A percentile compares a stretch with the other conserved stretches of the same genome.
These are phyloP conservation scores for Austropuccinia psidii DNA, from an alignment of 1,284 basidiomycete species.

Conservation along the genomic window DNA sequence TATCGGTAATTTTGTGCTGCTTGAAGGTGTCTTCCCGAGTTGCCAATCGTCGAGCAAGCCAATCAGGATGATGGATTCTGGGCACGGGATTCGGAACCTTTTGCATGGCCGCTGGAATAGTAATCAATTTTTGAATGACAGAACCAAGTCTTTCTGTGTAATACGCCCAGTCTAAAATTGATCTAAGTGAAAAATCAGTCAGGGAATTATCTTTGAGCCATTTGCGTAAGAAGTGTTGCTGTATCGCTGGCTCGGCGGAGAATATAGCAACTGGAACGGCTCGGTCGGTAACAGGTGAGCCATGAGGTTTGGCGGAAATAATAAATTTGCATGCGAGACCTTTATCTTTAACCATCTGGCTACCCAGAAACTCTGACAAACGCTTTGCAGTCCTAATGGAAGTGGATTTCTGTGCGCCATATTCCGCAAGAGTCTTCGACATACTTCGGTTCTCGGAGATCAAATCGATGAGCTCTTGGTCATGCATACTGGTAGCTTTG, in stretches of 20 bases:
- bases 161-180: conserved; percentile 96
- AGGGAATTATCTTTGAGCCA: conserved; percentile 93
- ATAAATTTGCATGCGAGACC: conserved; percentile 98
- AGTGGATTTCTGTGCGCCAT: conserved; percentile 92
- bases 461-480: conserved; percentile 91
- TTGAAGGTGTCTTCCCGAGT: conserved; percentile 91
- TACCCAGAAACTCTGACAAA: conserved; percentile 91
- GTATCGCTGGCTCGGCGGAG: conserved; percentile 83
- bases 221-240: conserved; percentile 81
- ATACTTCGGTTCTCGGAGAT: conserved; percentile 99
- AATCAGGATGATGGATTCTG: conserved; percentile 91
- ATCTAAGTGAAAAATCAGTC: conserved; percentile 79
- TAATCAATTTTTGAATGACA: conserved; percentile 98
- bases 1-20: conserved; percentile 94
- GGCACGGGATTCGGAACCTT: conserved; percentile 95
- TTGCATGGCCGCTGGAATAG: conserved; percentile 97
- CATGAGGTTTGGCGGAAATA: conserved; percentile 87
- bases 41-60: conserved; percentile 85
- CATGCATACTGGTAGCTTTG: conserved; percentile 70
- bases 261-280: conserved; percentile 99
- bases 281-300: conserved; percentile 92
- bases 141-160: conserved; percentile 97
- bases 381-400: conserved; percentile 94
- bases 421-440: conserved; percentile 93
- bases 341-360: conserved; percentile 99